Evolutionary conservation across 768 basidiomycete species (phyloP), one percentile per base, ranked within the genome.

Genomic region (Tephrocybe sp.): DNA sequence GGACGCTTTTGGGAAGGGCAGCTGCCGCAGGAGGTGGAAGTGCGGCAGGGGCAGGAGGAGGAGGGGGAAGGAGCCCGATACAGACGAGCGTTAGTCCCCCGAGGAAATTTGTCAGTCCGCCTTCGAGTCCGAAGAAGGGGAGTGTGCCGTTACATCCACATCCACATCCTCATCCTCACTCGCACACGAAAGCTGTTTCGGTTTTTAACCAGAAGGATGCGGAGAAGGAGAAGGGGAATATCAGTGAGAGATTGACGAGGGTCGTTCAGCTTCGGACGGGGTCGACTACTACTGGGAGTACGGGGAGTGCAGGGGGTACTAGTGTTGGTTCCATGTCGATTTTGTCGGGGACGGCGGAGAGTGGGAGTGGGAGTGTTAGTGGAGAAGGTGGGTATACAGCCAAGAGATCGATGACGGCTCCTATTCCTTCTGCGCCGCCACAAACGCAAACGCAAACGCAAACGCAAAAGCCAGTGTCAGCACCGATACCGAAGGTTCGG

Each of bases 211-310:
- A 34, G 45, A 34, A 9, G 12, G 42, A 8, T n/a, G 12, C 21
- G 29, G 42, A 34, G 31, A 57, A 29, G 40, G 69, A 56, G 57
- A 61, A 70, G 56, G 74, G 72, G 57, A 61, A 62, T 24, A 55
- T 79, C 25, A 67, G 68, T 30, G 75, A 79, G 52, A 62, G 77
- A 36, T 53, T 80, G 55, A 57, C 70, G 23, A 69, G 69, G 42
- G 69, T 69, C 18, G 68, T 68, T 38, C 70, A 71, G 54, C 57
- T 63, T 21, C 55, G 42, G 16, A 42, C 42, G 10, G 56, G 57
- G 42, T 19, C 23, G 8, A 47, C 34, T 1, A 25, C 25, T 13
- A 18, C 15, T 3, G 37, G 37, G 9, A 18, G 37, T 3, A 18
- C 37, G 16, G n/a, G n/a, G n/a, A n/a, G n/a, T n/a, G n/a, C n/a